Percentiles rank a stretch among this genome's conserved stretches.
These are phyloP conservation scores for Pisolithus tinctorius DNA, from an alignment of 768 basidiomycete species.

Conservation along the genomic window DNA sequence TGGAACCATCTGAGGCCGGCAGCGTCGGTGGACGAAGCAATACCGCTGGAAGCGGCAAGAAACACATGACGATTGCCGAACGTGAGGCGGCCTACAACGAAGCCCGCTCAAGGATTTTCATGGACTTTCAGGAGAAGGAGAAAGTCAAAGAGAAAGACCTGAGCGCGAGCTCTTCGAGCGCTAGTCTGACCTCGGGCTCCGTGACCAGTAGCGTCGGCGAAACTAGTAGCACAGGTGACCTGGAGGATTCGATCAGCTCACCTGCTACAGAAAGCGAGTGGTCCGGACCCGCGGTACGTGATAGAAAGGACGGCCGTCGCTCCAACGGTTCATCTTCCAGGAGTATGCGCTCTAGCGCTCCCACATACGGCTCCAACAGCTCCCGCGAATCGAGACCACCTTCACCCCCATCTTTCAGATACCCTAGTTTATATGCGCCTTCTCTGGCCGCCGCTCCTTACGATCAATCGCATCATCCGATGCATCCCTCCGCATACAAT, in stretches of 20 bases:
- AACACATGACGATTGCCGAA: slow-evolving; percentile 74
- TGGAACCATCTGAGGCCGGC: slow-evolving; percentile 76
- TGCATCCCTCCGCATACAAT: slow-evolving; percentile 23
- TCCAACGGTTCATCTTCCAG: slow-evolving; percentile 55
- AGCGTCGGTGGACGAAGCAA: slow-evolving; percentile 67
- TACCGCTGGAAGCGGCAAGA: slow-evolving; percentile 55
- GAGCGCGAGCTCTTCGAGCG: slow-evolving; percentile 71
- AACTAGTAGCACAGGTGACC: slow-evolving; percentile 55
- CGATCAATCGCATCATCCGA: slow-evolving; percentile 25
- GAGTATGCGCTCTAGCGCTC: slow-evolving; percentile 49
- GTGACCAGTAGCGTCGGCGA: slow-evolving; percentile 46
- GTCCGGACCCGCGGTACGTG: slow-evolving; percentile 52
- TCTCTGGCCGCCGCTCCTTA: slow-evolving; percentile 23
- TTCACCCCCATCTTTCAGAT: slow-evolving; percentile 67
- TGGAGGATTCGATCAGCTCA: slow-evolving; percentile 63
- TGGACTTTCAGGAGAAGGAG: slow-evolving; percentile 67
- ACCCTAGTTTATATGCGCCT: slow-evolving; percentile 68
- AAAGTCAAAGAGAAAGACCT: slow-evolving; percentile 66
- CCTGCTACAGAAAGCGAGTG: slow-evolving; percentile 80
- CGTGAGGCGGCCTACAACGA: slow-evolving; percentile 87
- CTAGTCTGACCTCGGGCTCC: slow-evolving; percentile 65
- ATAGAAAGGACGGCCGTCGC: slow-evolving; percentile 49
- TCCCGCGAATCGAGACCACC: slow-evolving; percentile 69
- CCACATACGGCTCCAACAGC: slow-evolving; percentile 47
- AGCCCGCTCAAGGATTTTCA: slow-evolving; percentile 81